Evolutionary conservation across 257 asterid species (phyloP).

Genomic region (Oldenlandia corymbosa): DNA sequence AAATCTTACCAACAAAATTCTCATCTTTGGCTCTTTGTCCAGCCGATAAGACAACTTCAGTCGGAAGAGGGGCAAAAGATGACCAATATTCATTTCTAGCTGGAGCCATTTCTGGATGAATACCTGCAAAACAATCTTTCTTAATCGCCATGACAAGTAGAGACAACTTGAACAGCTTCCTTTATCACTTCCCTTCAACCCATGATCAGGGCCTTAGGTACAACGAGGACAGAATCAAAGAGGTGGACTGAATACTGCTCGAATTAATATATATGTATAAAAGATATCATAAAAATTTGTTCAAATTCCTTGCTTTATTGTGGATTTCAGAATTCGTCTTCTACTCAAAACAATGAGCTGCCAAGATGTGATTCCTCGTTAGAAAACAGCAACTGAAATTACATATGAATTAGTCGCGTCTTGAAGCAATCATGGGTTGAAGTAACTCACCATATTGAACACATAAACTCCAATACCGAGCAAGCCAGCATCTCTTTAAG

Average conservation of each 20-base stretch:
- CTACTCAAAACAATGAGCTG: neutral
- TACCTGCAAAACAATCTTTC: conserved; percentile 40
- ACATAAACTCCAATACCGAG: conserved; percentile 82
- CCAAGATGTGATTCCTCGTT: neutral
- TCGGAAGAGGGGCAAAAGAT: conserved; percentile 55
- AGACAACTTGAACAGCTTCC: neutral
- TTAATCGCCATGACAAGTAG: neutral
- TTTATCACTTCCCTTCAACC: neutral
- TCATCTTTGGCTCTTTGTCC: conserved; percentile 67
- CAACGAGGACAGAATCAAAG: neutral
- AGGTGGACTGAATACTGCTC: neutral
- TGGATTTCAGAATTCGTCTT: neutral
- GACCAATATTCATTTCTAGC: conserved; percentile 83
- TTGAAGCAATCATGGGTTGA: neutral
- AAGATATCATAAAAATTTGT: neutral
- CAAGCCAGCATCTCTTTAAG: conserved; percentile 95
- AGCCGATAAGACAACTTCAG: conserved; percentile 67
- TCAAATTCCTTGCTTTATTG: neutral
- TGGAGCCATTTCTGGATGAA: conserved; percentile 70
- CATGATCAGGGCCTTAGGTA: neutral
- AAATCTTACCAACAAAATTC: conserved; percentile 35
- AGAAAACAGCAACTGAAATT: neutral
- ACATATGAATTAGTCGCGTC: neutral
- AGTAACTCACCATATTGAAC: conserved; percentile 47
- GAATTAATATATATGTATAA: neutral